Conservation (phyloP, 805 yeast species). For the Wickerhamomyces tratensis region DNA sequence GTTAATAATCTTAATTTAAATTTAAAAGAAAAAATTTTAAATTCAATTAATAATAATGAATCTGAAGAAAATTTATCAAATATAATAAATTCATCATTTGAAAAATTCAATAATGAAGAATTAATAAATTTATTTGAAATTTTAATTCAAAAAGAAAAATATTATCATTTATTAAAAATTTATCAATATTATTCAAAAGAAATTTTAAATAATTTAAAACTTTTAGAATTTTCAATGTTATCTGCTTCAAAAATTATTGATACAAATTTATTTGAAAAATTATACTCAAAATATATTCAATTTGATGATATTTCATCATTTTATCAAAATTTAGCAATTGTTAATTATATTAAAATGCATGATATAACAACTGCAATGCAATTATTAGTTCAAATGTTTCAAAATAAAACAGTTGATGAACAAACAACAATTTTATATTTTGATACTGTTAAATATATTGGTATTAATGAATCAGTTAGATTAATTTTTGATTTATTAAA, state of each 20-base stretch:
- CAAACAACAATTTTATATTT: constrained; percentile 11
- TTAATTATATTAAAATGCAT: too few relatives aligned
- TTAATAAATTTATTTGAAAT: neutral
- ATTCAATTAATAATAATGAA: neutral
- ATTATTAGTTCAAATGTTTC: constrained; percentile 16
- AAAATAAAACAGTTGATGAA: constrained; percentile 12
- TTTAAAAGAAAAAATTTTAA: neutral
- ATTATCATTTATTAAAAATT: neutral
- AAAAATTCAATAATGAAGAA: neutral
- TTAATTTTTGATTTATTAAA: constrained; percentile 13
- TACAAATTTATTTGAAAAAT: neutral
- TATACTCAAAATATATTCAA: neutral
- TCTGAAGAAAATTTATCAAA: neutral
- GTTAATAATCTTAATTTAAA: too few relatives aligned
- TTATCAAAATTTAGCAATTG: neutral
- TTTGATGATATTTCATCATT: neutral
- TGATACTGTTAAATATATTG: constrained; percentile 7
- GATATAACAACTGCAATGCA: constrained; percentile 18
- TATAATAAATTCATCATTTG: neutral
- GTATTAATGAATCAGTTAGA: constrained; percentile 9
- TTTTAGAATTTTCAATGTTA: neutral
- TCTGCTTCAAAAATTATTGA: neutral
- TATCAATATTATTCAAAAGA: too few relatives aligned
- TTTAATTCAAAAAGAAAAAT: too few relatives aligned
- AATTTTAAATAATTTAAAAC: too few relatives aligned